phyloP scores from a whole-genome alignment of 2,329 filamentous ascomycete genomes.

The Dothideomycetes sp. region DNA sequence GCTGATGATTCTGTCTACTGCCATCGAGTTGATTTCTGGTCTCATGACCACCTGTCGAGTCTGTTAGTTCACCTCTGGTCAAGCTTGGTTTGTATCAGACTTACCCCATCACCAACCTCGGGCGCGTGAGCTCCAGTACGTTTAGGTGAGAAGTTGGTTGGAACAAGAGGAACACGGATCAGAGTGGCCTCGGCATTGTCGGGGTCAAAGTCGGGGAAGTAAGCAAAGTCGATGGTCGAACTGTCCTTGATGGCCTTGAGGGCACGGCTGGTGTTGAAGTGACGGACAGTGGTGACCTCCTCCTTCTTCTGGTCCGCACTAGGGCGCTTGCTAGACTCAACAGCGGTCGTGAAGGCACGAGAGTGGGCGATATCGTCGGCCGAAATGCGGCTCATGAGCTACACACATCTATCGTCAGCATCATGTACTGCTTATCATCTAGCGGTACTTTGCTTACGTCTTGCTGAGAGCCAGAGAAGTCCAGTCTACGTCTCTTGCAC shows the following conservation, averaged over 20 bases:
- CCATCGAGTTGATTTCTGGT: constrained; percentile 45
- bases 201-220: constrained; percentile 45
- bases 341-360: constrained; percentile 47
- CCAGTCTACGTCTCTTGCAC: constrained; percentile 41
- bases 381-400: constrained; percentile 44
- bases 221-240: constrained; percentile 56
- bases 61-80: not conserved
- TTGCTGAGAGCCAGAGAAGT: constrained; percentile 38
- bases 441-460: constrained; percentile 32
- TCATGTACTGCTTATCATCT: no score
- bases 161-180: constrained; percentile 26
- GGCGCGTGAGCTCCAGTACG: constrained; percentile 16
- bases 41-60: constrained; percentile 38
- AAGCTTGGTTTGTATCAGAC: constrained; percentile 1
- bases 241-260: constrained; percentile 48
- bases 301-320: constrained; percentile 19
- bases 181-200: constrained; percentile 24
- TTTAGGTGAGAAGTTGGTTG: constrained; percentile 18
- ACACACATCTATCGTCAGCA: not conserved
- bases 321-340: constrained; percentile 38
- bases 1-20: constrained; percentile 40
- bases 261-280: constrained; percentile 54
- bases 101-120: constrained; percentile 18
- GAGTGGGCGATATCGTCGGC: constrained; percentile 45
- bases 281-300: constrained; percentile 31